A percentile compares a stretch with the other conserved stretches of the same genome.
These are phyloP conservation scores for Aeschynomene evenia DNA, from an alignment of 306 rosid species.

Conservation along the genomic window DNA sequence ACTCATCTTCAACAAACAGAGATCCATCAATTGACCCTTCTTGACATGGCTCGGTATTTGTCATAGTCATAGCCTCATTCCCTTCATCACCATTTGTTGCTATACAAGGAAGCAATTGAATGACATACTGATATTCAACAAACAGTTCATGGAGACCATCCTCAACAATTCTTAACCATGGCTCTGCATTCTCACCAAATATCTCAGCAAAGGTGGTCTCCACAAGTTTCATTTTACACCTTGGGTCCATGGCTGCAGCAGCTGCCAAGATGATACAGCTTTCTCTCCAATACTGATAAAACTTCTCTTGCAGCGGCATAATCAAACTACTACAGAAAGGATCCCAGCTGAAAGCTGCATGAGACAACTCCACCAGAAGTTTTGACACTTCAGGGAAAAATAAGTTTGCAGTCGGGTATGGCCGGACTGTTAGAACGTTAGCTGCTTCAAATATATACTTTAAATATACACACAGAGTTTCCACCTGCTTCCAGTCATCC, in stretches of 20 bases:
- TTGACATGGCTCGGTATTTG: constrained; percentile 44
- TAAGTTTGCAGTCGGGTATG: constrained; percentile 69
- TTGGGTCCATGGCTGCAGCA: constrained; percentile 86
- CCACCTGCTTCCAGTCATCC: constrained; percentile 78
- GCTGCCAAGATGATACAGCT: constrained; percentile 69
- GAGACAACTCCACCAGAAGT: constrained; percentile 61
- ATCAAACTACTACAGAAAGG: constrained; percentile 54
- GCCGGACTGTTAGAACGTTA: constrained; percentile 52
- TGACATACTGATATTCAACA: constrained; percentile 46
- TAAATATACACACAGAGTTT: constrained; percentile 64
- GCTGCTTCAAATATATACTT: constrained; percentile 76
- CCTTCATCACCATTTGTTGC: constrained; percentile 48
- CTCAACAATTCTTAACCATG: constrained; percentile 60
- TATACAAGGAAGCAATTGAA: constrained; percentile 54
- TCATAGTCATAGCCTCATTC: constrained; percentile 39
- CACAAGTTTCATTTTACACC: constrained; percentile 78
- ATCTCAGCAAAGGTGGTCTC: constrained; percentile 65
- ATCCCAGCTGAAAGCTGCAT: constrained; percentile 60
- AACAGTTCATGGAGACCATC: constrained; percentile 71
- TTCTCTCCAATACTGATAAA: constrained; percentile 80
- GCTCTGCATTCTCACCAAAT: constrained; percentile 69
- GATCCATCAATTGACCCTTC: constrained; percentile 59
- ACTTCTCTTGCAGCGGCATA: constrained; percentile 64
- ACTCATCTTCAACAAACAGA: constrained; percentile 45
- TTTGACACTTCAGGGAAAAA: constrained; percentile 67